These are phyloP conservation scores for Penicillium lividum DNA, from an alignment of 495 filamentous ascomycete species.

Conservation along the genomic window DNA sequence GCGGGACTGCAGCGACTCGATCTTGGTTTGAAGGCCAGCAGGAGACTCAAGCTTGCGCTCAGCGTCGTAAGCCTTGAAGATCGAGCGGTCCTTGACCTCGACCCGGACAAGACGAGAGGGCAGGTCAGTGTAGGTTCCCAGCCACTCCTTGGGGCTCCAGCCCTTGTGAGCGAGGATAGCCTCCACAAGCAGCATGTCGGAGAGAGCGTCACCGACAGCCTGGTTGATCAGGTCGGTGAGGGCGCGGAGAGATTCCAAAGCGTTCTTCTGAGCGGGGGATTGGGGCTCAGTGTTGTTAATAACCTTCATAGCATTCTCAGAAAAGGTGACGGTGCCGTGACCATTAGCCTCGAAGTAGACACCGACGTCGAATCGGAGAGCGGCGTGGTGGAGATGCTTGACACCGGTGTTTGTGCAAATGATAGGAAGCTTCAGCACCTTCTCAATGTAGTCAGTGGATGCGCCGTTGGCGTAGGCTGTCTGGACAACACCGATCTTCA, in stretches of 20 bases:
- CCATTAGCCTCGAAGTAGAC: conserved; percentile 99
- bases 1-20: conserved; percentile 84
- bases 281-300: conserved; percentile 79
- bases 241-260: conserved; percentile 78
- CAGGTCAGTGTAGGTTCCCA: conserved; percentile 89
- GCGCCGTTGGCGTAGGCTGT: conserved; percentile 97
- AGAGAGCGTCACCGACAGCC: conserved; percentile 93
- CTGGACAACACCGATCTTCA: conserved; percentile 92
- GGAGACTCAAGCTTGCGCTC: conserved; percentile 85
- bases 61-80: conserved; percentile 87
- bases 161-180: conserved; percentile 92
- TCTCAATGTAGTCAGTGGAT: conserved; percentile 87
- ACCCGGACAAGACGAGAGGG: conserved; percentile 93
- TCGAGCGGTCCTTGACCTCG: conserved; percentile 80
- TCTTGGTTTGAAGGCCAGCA: conserved; percentile 73
- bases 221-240: conserved; percentile 93
- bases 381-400: conserved; percentile 95
- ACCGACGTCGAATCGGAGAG: conserved; percentile 85
- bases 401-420: conserved; percentile 95
- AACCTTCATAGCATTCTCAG: conserved; percentile 69
- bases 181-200: conserved; percentile 94
- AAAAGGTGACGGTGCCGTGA: conserved; percentile 96
- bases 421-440: conserved; percentile 84
- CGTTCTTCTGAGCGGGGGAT: conserved; percentile 84
- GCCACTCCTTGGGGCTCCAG: conserved; percentile 90